Percentiles rank a stretch among this genome's conserved stretches.
Evolutionary conservation across 148 eudicot genomes (phyloP).

Genomic region (Arbutus unedo): DNA sequence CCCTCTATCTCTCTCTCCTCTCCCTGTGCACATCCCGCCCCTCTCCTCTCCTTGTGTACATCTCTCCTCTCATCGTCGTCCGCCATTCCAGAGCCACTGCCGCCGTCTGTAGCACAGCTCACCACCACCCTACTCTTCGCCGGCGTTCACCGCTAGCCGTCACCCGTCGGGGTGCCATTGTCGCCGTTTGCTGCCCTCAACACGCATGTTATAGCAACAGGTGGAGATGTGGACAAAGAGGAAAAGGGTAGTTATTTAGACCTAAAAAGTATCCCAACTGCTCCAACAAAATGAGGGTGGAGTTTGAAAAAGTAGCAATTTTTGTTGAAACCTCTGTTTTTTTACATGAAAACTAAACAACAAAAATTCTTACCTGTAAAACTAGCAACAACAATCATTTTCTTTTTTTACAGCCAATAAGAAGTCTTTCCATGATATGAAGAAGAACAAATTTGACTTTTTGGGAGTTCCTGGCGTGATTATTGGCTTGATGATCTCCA

Average conservation of each 20-base stretch:
- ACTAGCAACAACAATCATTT: not conserved
- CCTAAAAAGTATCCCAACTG: constrained; percentile 41
- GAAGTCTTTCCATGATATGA: constrained; percentile 7
- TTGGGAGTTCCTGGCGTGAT: constrained; percentile 6
- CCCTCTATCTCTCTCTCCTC: too few relatives aligned
- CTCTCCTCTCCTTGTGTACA: too few relatives aligned
- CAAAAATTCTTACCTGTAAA: constrained; percentile 45
- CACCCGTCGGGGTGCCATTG: too few relatives aligned
- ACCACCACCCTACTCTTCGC: too few relatives aligned
- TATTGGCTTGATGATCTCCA: constrained; percentile 17
- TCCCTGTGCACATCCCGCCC: too few relatives aligned
- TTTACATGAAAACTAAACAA: constrained; percentile 25
- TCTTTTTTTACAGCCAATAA: not conserved
- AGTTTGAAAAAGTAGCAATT: constrained; percentile 44
- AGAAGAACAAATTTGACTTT: constrained; percentile 13
- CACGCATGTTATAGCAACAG: not conserved
- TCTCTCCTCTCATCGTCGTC: too few relatives aligned
- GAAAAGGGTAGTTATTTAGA: constrained; percentile 21
- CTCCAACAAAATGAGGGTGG: constrained; percentile 37
- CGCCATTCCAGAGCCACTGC: too few relatives aligned
- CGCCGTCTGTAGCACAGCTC: too few relatives aligned
- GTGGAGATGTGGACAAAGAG: constrained; percentile 7
- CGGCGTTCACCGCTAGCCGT: too few relatives aligned
- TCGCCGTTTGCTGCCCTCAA: too few relatives aligned
- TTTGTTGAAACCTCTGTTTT: constrained; percentile 24